phyloP scores from a whole-genome alignment of 78 protist species.

The Cavenderia fasciculata region DNA sequence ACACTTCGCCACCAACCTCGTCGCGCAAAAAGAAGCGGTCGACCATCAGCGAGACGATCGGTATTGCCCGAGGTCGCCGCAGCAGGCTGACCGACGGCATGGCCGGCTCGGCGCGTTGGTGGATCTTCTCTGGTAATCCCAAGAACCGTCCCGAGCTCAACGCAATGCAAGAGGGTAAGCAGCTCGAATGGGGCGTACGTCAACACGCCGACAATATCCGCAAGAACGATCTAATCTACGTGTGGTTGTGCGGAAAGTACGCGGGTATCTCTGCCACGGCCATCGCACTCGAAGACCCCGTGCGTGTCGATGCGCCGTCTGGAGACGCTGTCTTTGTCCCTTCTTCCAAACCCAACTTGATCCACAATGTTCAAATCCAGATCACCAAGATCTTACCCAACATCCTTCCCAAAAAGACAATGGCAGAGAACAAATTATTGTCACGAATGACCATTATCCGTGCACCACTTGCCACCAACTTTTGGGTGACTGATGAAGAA shows the following conservation, averaged over 20 bases:
- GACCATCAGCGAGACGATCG: slow-evolving; percentile 18
- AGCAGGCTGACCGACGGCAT: slow-evolving; percentile 28
- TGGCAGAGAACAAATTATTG: slow-evolving; percentile 1
- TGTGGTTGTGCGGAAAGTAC: slow-evolving; percentile 64
- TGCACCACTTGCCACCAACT: slow-evolving; percentile 67
- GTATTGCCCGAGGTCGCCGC: slow-evolving; percentile 65
- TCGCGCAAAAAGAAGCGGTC: background rate
- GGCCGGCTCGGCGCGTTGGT: slow-evolving; percentile 16
- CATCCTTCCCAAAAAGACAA: slow-evolving; percentile 11
- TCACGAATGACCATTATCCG: slow-evolving; percentile 56
- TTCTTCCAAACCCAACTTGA: slow-evolving; percentile 50
- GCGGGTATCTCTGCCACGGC: slow-evolving; percentile 66
- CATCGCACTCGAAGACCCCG: slow-evolving; percentile 8
- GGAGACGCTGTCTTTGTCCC: background rate
- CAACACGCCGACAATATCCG: slow-evolving; percentile 72
- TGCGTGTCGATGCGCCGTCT: background rate
- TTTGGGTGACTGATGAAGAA: slow-evolving; percentile 68
- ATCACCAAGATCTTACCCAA: background rate
- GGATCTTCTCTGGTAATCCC: slow-evolving; percentile 75
- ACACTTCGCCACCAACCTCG: background rate
- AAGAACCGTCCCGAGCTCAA: slow-evolving; percentile 46
- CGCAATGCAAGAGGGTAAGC: slow-evolving; percentile 1
- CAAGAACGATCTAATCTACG: slow-evolving; percentile 41
- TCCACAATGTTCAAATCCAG: slow-evolving; percentile 1
- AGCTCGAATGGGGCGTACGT: slow-evolving; percentile 50